A percentile compares a stretch with the other conserved stretches of the same genome.
These are phyloP conservation scores for Plantago elongata DNA, from an alignment of 257 asterid genomes.

Conservation along the genomic window DNA sequence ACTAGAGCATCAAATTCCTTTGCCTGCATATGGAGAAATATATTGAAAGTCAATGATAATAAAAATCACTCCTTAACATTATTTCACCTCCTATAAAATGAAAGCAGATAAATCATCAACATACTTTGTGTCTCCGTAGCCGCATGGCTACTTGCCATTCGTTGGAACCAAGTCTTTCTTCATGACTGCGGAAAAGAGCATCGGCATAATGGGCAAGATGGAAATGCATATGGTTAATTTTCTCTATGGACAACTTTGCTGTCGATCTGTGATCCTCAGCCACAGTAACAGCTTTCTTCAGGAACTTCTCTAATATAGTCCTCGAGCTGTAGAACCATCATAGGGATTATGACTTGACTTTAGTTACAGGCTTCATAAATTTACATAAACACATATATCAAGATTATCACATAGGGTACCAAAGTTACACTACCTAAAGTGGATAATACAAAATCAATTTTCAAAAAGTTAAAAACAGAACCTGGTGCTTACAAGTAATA, in stretches of 20 bases:
- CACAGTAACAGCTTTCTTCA: constrained; percentile 80
- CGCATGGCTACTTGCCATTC: constrained; percentile 97
- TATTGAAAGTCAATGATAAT: neutral
- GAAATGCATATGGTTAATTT: constrained; percentile 90
- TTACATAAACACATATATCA: neutral
- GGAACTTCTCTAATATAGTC: constrained; percentile 86
- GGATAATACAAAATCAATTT: too few relatives aligned
- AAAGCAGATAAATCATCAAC: constrained; percentile 3
- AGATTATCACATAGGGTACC: neutral
- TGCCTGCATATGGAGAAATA: constrained; percentile 40
- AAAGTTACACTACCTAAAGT: too few relatives aligned
- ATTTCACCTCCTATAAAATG: constrained; percentile 18
- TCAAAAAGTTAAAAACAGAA: too few relatives aligned
- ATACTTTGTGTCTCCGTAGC: constrained; percentile 78
- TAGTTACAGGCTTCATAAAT: neutral
- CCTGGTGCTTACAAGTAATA: too few relatives aligned
- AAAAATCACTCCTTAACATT: neutral
- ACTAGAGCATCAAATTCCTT: constrained; percentile 84
- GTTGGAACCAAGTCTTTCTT: constrained; percentile 83
- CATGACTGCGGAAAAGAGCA: constrained; percentile 91
- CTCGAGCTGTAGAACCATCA: constrained; percentile 67
- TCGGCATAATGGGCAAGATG: constrained; percentile 98
- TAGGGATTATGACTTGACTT: neutral
- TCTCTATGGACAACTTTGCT: constrained; percentile 50
- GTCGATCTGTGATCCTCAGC: constrained; percentile 59